These are phyloP conservation scores for Sphaerosporella brunnea DNA, from an alignment of 495 filamentous ascomycete species.

Conservation along the genomic window DNA sequence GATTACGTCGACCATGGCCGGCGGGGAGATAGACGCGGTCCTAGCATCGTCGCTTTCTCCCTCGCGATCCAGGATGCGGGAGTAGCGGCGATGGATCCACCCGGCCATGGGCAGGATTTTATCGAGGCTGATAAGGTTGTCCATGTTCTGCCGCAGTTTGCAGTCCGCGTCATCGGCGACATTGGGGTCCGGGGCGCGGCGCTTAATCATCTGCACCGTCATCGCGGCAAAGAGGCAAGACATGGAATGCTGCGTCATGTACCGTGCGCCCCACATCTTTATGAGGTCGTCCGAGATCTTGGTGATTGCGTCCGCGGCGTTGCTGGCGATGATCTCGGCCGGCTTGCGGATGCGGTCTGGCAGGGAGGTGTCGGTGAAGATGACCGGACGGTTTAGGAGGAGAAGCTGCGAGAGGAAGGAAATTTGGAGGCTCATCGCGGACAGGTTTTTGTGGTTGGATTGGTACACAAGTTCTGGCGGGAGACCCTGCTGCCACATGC, in stretches of 20 bases:
- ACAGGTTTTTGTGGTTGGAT: slow-evolving; percentile 2
- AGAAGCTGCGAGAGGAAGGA: slow-evolving; percentile 6
- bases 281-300: slow-evolving; percentile 5
- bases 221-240: slow-evolving; percentile 10
- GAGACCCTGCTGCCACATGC: slow-evolving; percentile 1
- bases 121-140: slow-evolving; percentile 4
- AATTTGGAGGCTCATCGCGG: slow-evolving; percentile 2
- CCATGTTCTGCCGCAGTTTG: slow-evolving; percentile 7
- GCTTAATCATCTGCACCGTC: slow-evolving; percentile 10
- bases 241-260: slow-evolving; percentile 8
- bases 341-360: slow-evolving; percentile 5
- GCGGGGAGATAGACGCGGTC: not conserved
- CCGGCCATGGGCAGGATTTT: slow-evolving; percentile 10
- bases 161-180: slow-evolving; percentile 5
- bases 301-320: slow-evolving; percentile 5
- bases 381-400: slow-evolving; percentile 5
- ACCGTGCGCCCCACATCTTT: slow-evolving; percentile 7
- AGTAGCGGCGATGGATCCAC: slow-evolving; percentile 29
- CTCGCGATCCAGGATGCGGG: slow-evolving; percentile 20
- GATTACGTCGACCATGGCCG: not conserved
- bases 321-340: slow-evolving; percentile 1
- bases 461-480: slow-evolving; percentile 2
- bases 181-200: not conserved
- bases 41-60: slow-evolving; percentile 9
- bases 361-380: slow-evolving; percentile 3